Evolutionary conservation across 371 early-diverging fungal species (phyloP).

Genomic region (Mortierella sp.): DNA sequence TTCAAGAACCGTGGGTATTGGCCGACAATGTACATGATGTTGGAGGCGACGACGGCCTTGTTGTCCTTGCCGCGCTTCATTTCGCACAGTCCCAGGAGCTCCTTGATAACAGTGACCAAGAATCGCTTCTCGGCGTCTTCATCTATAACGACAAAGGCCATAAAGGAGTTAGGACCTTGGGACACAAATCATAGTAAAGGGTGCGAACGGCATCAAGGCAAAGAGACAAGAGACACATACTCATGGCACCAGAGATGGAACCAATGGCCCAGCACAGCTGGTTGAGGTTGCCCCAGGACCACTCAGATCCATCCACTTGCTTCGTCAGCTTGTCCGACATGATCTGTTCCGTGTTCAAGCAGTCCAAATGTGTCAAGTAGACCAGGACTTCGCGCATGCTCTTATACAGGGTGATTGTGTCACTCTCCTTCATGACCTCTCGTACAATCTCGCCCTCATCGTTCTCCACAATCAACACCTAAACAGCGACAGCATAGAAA

Average conservation of each 20-base stretch:
- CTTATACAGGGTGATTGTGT: constrained; percentile 98
- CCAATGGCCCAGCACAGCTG: constrained; percentile 99
- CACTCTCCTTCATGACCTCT: constrained; percentile 98
- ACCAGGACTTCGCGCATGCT: constrained; percentile 98
- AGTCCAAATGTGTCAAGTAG: constrained; percentile 96
- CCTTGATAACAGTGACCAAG: constrained; percentile 97
- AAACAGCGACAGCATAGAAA: constrained; percentile 74
- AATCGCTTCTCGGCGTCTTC: constrained; percentile 98
- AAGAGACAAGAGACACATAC: constrained; percentile 23
- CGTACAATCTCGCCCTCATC: constrained; percentile 99
- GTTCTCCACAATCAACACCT: constrained; percentile 98
- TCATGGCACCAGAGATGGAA: constrained; percentile 97
- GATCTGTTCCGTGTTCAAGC: constrained; percentile 91
- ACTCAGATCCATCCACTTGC: constrained; percentile 96
- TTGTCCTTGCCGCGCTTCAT: constrained; percentile 97
- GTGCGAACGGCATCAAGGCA: constrained; percentile 75
- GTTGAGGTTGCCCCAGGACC: constrained; percentile 97
- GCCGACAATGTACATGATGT: constrained; percentile 99
- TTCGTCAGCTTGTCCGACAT: constrained; percentile 91
- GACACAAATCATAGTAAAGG: background rate
- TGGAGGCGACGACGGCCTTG: constrained; percentile 99
- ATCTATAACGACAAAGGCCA: constrained; percentile 25
- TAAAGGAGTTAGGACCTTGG: background rate
- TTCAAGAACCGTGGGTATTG: constrained; percentile 99
- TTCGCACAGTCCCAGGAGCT: constrained; percentile 94